Evolutionary conservation across 441 rosid species (phyloP), one percentile per base, ranked within the genome.

Genomic region (Adansonia madagascariensis): DNA sequence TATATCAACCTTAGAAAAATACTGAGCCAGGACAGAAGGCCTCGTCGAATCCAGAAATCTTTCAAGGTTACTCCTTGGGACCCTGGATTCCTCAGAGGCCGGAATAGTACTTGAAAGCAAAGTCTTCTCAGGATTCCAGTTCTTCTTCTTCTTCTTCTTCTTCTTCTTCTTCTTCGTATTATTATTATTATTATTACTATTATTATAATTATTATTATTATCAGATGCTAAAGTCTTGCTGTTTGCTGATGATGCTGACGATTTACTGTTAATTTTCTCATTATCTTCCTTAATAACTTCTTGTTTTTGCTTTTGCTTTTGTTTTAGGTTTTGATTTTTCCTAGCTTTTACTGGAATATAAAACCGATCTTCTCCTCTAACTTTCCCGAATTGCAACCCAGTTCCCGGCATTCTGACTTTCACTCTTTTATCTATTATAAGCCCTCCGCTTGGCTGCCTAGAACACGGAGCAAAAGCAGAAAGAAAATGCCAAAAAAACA

Each of bases 21-120:
- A 55, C 63, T 78, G 84, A 49, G 83, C 88, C 11, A 63, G 80
- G 61, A 85, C 83, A 2, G 80, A 85, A 53, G 88, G 88, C 22
- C 73, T 79, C 17, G 85, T 80, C 4, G 81, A 79, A 15, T 85
- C 82, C 81, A 85, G 59, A 75, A 85, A 85, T 68, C 82, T 77
- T 22, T 82, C 78, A 10, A 85, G 82, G 63, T 82, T 85, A 67
- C 85, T 77, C 62, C 17, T 65, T 61, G 81, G 81, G 78, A 50
- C 59, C 24, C 3, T 66, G 69, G 75, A 59, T 12, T 68, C 63
- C 65, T 74, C 75, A 53, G 78, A 75, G 39, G 57, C 65, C 10
- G 52, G 11, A 20, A 24, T 70, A 3, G 56, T 22, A n/a, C 18
- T 73, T 15, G 77, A 44, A n/a, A 53, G 3, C 11, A 56, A 55